Base-by-base conservation (phyloP, 148 eudicot species). In the Talinum fruticosum region DNA sequence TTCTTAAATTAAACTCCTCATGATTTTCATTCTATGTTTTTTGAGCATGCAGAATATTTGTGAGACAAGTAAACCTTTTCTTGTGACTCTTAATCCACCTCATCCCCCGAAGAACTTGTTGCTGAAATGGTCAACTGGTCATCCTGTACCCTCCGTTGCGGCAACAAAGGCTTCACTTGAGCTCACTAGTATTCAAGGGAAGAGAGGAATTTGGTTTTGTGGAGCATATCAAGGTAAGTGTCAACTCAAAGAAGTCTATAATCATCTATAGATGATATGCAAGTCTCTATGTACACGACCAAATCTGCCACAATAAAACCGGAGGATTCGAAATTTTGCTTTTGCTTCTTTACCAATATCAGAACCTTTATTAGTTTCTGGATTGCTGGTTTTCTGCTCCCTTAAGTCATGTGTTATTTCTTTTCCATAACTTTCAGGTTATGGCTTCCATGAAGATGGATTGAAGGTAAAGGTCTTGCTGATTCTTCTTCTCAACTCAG, bases 391-490 rank as follows among this genome's bases (percentile, higher is more conserved):
- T 37, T 67, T 79, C 5, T n/a, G 41, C 33, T 73, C 38, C 24
- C 32, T 41, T 73, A 18, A 62, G 51, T 26, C 12, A 49, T 14
- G 13, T 37, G 7, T 13, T 34, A 15, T 14, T 24, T 10, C 53
- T 33, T 26, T 77, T 0, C 72, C 26, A 41, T 62, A 26, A 35
- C 35, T 86, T 75, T 74, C 86, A 95, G 99, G 97, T 30, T 90
- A 91, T 84, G 97, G 99, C 35, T 96, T 96, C 82, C 95, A 96
- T 75, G 99, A 96, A 80, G 99, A 96, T 82, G 97, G 97, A 68
- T 82, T 96, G 47, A 96, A 96, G 97, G 99, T 96, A 91, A 33
- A 54, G 67, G 10, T 45, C 38, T 62, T 66, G n/a, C 33, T 41
- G 18, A 23, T 49, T 19, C 70, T 16, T 62, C 45, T 41, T 69